Percentiles rank a stretch among this genome's conserved stretches.
phyloP scores from a whole-genome alignment of 331 rosid genomes.

The Quercus tomentella region DNA sequence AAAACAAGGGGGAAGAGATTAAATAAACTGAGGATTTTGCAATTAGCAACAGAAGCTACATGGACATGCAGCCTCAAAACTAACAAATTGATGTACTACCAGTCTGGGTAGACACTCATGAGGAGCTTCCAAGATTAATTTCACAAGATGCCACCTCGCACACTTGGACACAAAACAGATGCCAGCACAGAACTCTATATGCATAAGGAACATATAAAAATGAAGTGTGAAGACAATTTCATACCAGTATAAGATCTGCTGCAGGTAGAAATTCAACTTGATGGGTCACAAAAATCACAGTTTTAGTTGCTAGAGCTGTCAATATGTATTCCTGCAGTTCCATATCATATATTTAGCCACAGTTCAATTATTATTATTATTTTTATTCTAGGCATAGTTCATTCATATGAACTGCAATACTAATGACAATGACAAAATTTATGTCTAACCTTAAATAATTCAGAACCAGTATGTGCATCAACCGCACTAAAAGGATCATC shows the following conservation, averaged over 20 bases:
- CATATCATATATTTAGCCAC: slow-evolving; percentile 27
- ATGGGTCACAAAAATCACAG: slow-evolving; percentile 93
- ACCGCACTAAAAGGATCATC: slow-evolving; percentile 99
- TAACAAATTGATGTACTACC: background rate
- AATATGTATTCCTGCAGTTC: slow-evolving; percentile 88
- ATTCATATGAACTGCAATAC: slow-evolving; percentile 23
- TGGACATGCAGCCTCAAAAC: background rate
- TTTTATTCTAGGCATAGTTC: background rate
- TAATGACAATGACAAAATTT: slow-evolving; percentile 14
- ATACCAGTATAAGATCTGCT: slow-evolving; percentile 92
- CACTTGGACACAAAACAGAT: background rate
- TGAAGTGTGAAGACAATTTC: slow-evolving; percentile 21
- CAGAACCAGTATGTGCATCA: slow-evolving; percentile 97
- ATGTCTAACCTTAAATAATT: slow-evolving; percentile 75
- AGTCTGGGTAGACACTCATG: background rate
- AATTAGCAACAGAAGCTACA: background rate
- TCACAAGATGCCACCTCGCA: background rate
- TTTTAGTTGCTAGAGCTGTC: slow-evolving; percentile 81
- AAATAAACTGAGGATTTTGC: background rate
- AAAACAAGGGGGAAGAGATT: background rate
- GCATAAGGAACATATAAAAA: slow-evolving; percentile 20
- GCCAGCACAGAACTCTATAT: slow-evolving; percentile 8
- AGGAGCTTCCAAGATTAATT: background rate
- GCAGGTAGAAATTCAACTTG: slow-evolving; percentile 98
- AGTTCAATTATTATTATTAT: background rate